Evolutionary conservation across 768 basidiomycete species (phyloP), one percentile per base, ranked within the genome.

Genomic region (Cystobasidium ongulense): DNA sequence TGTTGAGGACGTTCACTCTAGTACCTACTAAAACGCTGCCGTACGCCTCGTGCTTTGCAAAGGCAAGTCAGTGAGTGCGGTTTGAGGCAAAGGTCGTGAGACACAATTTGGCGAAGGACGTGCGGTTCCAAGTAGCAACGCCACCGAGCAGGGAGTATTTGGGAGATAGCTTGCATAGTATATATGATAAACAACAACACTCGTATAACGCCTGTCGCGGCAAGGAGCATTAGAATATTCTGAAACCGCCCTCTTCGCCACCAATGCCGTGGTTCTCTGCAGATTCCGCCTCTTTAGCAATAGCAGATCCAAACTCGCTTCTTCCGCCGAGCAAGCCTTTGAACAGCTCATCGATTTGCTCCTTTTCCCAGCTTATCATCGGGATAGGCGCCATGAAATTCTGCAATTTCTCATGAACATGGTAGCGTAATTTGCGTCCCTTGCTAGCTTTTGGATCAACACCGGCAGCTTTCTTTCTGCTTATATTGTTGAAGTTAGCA

Each of bases 341-440:
- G 81, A 99, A 98, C 67, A 98, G 82, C 80, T 98, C 95, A 79
- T 99, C 94, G 67, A 93, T 86, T 82, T 98, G 96, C 79, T 92
- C 92, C 74, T 97, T 92, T 76, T 95, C 92, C 96, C 96, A 99
- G 25, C 80, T 73, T 17, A 83, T 80, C 23, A 76, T 76, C 7
- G 86, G 86, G 15, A 93, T 88, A 5, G 95, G 95, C 0, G 93
- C 91, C 89, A 95, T 95, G 80, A 97, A 98, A 81, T 93, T 92
- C 81, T 93, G 91, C 63, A 96, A 83, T 83, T 96, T 98, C 78
- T 98, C 93, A 79, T 98, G 96, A 0, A 91, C 88, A 76, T 95
- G 90, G 80, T 92, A 96, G 70, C 91, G 86, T 75, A 99, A 82
- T 81, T 93, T 95, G 73, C 95, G 85, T 3, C 96, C 96, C 82